Conservation (phyloP, 139 green algal species). For the Micractinium conductrix region DNA sequence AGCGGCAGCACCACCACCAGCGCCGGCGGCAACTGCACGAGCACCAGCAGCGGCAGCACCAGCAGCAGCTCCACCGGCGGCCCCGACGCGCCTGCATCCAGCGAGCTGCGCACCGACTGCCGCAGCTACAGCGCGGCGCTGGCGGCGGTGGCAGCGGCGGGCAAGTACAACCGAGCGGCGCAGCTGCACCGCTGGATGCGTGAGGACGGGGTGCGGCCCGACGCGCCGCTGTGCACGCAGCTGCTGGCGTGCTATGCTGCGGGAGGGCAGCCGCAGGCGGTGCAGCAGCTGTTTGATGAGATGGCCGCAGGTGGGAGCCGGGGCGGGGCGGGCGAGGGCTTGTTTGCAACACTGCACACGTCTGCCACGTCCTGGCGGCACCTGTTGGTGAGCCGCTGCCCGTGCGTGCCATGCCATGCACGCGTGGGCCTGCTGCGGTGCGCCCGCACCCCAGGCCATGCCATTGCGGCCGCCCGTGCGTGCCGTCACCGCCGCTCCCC, state of each 20-base stretch:
- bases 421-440: too few relatives aligned
- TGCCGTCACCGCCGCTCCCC: too few relatives aligned
- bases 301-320: constrained; percentile 4
- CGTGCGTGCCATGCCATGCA: too few relatives aligned
- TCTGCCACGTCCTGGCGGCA: not conserved
- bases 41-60: not conserved
- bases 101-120: constrained; percentile 17
- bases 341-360: not conserved
- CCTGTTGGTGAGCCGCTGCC: too few relatives aligned
- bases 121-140: constrained; percentile 38
- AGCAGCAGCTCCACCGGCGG: not conserved
- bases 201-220: constrained; percentile 21
- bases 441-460: too few relatives aligned
- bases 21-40: not conserved
- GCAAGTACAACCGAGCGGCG: constrained; percentile 3
- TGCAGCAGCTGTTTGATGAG: constrained; percentile 1
- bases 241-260: constrained; percentile 26
- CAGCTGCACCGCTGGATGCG: constrained; percentile 34
- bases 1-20: not conserved
- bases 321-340: not conserved
- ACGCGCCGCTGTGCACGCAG: constrained; percentile 30
- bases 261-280: not conserved
- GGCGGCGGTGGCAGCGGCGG: constrained; percentile 2
- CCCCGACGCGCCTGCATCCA: not conserved
- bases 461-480: too few relatives aligned